Base-by-base conservation (phyloP, 2,329 filamentous ascomycete genomes). In the Ophiostoma australiae region DNA sequence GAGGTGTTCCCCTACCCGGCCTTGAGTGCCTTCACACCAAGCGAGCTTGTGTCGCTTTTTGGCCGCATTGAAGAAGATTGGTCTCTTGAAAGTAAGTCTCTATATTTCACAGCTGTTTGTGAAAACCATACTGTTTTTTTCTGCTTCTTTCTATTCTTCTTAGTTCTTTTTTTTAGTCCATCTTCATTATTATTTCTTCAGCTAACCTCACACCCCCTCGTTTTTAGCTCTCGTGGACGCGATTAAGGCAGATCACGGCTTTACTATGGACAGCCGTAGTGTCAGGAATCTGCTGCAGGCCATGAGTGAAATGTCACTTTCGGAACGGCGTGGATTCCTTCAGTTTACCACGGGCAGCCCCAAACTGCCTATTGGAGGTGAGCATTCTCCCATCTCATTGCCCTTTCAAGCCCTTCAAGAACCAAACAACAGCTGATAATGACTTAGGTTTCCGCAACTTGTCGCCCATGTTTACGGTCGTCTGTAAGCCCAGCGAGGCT, bases 261-360 rank as follows among this genome's bases (percentile, higher is more conserved):
- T 92, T 83, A 99, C 98, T 76, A 95, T 99, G 87, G 95, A 99
- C 78, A 98, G 94, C 84, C 92, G 90, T 82, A 97, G 91, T 77
- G 93, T 99, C 67, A 93, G 90, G 76, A 98, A 99, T 76, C 80
- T 99, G 74, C 85, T 99, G 23, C 93, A 97, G 77, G 90, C 90
- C 11, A 98, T 99, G 95, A 97, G 93, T 78, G 91, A 96, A 78
- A 85, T 97, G 70, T 86, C 86, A 8, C 81, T 85, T 1, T 80
- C 88, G 65, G 88, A 96, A 78, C 91, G 94, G 72, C 90, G 95
- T 63, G 93, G 97, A 77, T 99, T 99, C 81, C 83, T 99, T 75
- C 95, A 99, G 78, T 99, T 99, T 80, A 95, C 97, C 39, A 98
- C 95, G 70, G 95, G 95, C 75, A 99, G 95, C 79, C 95, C 95